phyloP scores from a whole-genome alignment of 441 rosid species.

The Manihot esculenta region DNA sequence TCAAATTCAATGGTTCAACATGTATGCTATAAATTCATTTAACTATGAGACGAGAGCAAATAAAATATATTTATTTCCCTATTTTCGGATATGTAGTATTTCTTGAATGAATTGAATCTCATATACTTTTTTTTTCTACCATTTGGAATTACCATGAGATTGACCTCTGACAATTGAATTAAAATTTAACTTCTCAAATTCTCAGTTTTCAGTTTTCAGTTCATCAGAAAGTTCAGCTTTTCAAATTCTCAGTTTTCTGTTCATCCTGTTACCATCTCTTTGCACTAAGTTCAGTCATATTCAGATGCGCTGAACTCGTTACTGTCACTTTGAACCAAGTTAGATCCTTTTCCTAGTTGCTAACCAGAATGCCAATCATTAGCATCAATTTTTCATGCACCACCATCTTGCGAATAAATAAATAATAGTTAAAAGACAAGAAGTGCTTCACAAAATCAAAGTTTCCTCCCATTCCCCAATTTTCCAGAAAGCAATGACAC shows the following conservation, averaged over 20 bases:
- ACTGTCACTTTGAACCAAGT: not conserved
- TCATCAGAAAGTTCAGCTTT: too few species aligned
- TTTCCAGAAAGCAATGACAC: not conserved
- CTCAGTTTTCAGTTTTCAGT: too few species aligned
- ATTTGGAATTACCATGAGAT: not conserved
- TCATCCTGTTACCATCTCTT: too few species aligned
- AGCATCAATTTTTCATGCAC: not conserved
- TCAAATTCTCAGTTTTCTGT: too few species aligned
- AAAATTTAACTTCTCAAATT: too few species aligned
- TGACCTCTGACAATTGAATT: not conserved
- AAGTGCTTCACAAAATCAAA: not conserved
- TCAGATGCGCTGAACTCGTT: too few species aligned
- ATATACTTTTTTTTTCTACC: not conserved
- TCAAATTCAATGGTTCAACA: conserved; percentile 3
- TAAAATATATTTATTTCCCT: not conserved
- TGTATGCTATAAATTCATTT: not conserved
- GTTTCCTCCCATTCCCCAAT: conserved; percentile 7
- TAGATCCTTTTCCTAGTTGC: not conserved
- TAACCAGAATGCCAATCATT: not conserved
- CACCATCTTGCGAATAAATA: too few species aligned
- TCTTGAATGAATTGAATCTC: not conserved
- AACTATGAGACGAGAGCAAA: not conserved
- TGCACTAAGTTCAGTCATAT: too few species aligned
- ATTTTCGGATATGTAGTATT: not conserved
- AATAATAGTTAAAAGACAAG: too few species aligned